Conservation (phyloP, 2,329 filamentous ascomycete species). For the Alternaria rosae region DNA sequence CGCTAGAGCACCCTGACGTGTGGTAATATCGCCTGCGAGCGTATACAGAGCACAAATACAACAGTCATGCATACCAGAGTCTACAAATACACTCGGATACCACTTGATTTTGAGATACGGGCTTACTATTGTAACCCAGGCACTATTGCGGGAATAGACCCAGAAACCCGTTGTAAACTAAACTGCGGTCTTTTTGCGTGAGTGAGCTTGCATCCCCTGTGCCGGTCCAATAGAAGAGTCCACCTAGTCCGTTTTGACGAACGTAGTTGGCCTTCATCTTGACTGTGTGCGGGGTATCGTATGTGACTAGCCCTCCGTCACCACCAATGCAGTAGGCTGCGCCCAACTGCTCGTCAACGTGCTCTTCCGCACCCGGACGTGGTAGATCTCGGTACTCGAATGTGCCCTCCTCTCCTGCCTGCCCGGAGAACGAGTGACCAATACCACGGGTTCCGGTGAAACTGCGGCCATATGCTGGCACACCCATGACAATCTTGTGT, state of each 20-base stretch:
- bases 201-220: slow-evolving; percentile 67
- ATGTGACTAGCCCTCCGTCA: slow-evolving; percentile 79
- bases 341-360: slow-evolving; percentile 70
- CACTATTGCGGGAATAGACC: slow-evolving; percentile 53
- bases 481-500: slow-evolving; percentile 76
- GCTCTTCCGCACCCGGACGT: slow-evolving; percentile 66
- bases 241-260: slow-evolving; percentile 73
- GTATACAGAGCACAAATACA: slow-evolving; percentile 7
- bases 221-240: slow-evolving; percentile 84
- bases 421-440: slow-evolving; percentile 65
- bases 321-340: slow-evolving; percentile 76
- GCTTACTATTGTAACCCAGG: not conserved
- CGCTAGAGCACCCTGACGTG: slow-evolving; percentile 11
- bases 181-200: slow-evolving; percentile 58
- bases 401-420: slow-evolving; percentile 68
- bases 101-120: not conserved
- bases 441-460: slow-evolving; percentile 72
- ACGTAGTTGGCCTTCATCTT: slow-evolving; percentile 77
- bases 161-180: slow-evolving; percentile 67
- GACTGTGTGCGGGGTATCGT: slow-evolving; percentile 80
- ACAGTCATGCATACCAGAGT: not conserved
- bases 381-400: slow-evolving; percentile 80
- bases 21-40: slow-evolving; percentile 1
- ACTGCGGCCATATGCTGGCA: slow-evolving; percentile 78
- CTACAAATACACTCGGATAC: not conserved